Conservation (phyloP, 1,284 basidiomycete genomes). For the Heliocybe sulcata region DNA sequence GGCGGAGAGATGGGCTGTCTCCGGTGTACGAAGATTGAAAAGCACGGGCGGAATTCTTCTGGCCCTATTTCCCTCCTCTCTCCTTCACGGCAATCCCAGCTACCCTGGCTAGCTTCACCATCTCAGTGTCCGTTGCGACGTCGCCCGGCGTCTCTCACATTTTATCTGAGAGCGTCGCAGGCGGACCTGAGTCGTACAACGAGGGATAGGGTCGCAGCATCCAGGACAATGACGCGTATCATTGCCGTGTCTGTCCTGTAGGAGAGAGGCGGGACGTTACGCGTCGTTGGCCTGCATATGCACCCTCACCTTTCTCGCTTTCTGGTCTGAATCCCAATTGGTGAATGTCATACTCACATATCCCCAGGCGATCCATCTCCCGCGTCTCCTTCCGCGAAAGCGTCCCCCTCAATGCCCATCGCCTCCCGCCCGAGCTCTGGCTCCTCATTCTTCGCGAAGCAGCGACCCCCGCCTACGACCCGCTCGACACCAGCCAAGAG, state of each 20-base stretch:
- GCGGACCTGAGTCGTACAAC: too few relatives aligned
- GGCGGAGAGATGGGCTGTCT: too few relatives aligned
- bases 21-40: too few relatives aligned
- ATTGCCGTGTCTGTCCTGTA: not conserved
- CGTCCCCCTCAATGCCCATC: not conserved
- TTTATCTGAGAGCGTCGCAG: too few relatives aligned
- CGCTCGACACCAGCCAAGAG: constrained; percentile 19
- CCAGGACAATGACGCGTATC: too few relatives aligned
- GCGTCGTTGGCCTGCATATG: not conserved
- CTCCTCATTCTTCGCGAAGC: not conserved
- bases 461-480: not conserved
- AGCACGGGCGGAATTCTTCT: too few relatives aligned
- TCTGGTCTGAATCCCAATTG: not conserved
- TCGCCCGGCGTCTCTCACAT: too few relatives aligned
- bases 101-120: too few relatives aligned
- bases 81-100: too few relatives aligned
- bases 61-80: too few relatives aligned
- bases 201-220: too few relatives aligned
- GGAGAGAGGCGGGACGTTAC: not conserved
- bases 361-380: not conserved
- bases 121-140: too few relatives aligned
- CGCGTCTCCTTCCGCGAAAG: not conserved
- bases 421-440: not conserved
- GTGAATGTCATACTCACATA: not conserved
- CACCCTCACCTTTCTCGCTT: not conserved